These are phyloP conservation scores for Zangia roseola DNA, from an alignment of 768 basidiomycete species.

Conservation along the genomic window DNA sequence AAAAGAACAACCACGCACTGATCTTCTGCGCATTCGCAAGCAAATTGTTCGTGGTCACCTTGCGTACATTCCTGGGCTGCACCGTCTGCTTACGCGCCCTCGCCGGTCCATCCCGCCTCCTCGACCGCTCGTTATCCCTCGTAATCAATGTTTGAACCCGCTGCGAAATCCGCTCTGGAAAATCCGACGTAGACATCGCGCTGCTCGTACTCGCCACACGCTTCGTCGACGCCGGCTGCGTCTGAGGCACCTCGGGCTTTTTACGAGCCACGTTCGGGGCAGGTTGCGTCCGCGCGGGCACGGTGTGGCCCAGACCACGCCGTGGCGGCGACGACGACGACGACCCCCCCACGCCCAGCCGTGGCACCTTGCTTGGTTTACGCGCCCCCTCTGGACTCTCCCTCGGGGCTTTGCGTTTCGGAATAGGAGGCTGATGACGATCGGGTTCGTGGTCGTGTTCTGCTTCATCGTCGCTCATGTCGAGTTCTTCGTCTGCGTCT, in stretches of 20 bases:
- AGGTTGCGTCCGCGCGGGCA: conserved; percentile 12
- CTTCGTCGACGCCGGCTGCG: neutral
- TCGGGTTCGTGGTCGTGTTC: conserved; percentile 2
- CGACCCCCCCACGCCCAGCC: conserved; percentile 12
- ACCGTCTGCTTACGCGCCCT: conserved; percentile 14
- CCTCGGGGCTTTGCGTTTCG: conserved; percentile 27
- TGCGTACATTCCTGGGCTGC: conserved; percentile 3
- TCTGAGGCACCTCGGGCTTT: neutral
- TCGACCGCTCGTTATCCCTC: conserved; percentile 7
- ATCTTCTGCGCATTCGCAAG: conserved; percentile 17
- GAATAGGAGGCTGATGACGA: conserved; percentile 9
- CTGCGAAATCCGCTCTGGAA: conserved; percentile 18
- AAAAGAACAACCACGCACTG: conserved; percentile 13
- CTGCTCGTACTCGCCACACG: neutral
- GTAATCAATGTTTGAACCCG: neutral
- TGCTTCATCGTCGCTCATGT: conserved; percentile 23
- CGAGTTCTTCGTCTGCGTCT: conserved; percentile 11
- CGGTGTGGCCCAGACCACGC: neutral
- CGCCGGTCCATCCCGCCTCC: neutral
- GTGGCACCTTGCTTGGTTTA: conserved; percentile 18
- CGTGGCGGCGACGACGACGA: neutral
- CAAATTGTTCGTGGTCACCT: conserved; percentile 12
- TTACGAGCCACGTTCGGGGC: neutral
- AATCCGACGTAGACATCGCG: conserved; percentile 18
- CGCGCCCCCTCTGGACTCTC: conserved; percentile 3